Evolutionary conservation across 2,329 filamentous ascomycete species (phyloP).

Genomic region (Aspergillus sojae): DNA sequence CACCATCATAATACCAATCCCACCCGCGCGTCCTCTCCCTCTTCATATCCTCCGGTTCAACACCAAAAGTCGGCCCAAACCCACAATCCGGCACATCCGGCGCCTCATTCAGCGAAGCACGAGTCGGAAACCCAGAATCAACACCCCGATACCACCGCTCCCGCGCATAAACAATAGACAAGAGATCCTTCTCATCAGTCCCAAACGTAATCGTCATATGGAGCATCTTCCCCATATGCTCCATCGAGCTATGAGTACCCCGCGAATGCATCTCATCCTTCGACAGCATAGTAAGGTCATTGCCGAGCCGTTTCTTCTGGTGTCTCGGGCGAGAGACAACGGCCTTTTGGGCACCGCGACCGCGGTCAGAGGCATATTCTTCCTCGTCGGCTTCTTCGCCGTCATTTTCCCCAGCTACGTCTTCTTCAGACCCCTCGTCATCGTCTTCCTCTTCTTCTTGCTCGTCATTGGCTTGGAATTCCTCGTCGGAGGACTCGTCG

Average conservation of each 20-base stretch:
- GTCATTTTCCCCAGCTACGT: constrained; percentile 14
- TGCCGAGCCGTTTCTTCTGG: constrained; percentile 20
- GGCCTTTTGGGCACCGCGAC: constrained; percentile 13
- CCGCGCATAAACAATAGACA: constrained; percentile 50
- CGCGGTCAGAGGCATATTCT: constrained; percentile 5
- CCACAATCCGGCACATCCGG: constrained; percentile 35
- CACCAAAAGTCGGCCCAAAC: constrained; percentile 48
- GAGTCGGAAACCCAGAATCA: constrained; percentile 56
- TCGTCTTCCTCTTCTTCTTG: constrained; percentile 23
- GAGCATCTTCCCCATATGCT: constrained; percentile 46
- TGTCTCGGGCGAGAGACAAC: constrained; percentile 6
- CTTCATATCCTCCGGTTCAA: constrained; percentile 42
- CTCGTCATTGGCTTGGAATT: constrained; percentile 33
- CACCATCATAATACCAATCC: constrained; percentile 56
- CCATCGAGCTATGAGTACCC: constrained; percentile 38
- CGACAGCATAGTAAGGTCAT: constrained; percentile 22
- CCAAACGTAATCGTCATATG: constrained; percentile 56
- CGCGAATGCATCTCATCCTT: constrained; percentile 38
- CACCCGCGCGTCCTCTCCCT: constrained; percentile 52
- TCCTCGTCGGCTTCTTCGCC: constrained; percentile 13
- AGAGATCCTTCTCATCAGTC: constrained; percentile 52
- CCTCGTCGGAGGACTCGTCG: constrained; percentile 37
- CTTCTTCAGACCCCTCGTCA: constrained; percentile 16
- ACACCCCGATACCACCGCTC: constrained; percentile 52
- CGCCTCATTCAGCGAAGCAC: constrained; percentile 37